Evolutionary conservation across 768 basidiomycete genomes (phyloP), one percentile per base, ranked within the genome.

Genomic region (Trametes elegans): DNA sequence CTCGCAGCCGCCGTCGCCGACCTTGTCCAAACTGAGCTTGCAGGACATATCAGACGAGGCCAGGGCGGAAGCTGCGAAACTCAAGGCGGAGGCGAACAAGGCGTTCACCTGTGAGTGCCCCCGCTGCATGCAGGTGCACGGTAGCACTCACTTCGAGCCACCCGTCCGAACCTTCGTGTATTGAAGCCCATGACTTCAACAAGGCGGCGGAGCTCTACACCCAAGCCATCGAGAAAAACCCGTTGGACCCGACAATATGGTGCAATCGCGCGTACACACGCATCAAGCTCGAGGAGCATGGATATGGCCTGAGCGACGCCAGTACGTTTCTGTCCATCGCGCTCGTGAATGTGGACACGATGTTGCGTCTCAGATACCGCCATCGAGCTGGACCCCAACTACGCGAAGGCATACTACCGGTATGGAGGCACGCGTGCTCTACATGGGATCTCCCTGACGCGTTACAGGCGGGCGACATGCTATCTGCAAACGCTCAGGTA

Each of bases 181-280:
- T 42, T 60, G 76, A 54, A 78, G 90, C 72, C 42, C 88, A 92
- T 68, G 83, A 90, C 62, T 98, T 94, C 68, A 76, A 79, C 19
- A 69, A 72, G 14, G 93, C 95, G 10, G 85, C 88, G 9, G 77
- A 80, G 35, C 71, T 97, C 32, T 99, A 98, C 70, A 80, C 87
- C 2, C 73, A 84, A 32, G 92, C 96, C 2, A 89, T 98, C 61
- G 84, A 88, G 60, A 80, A 86, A 66, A 94, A 99, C 68, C 94
- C 93, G 0, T 75, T 77, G 51, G 96, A 98, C 64, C 74, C 93
- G 48, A 94, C 93, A 13, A 71, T 96, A 48, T 98, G 91, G 89
- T 94, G 89, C 67, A 98, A 98, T 72, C 82, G 96, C 32, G 93
- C 97, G 2, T 90, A 93, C 71, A 81, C 90, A 13, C 82, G 96